Base-by-base conservation (phyloP, 345 rosid species). In the Camelina sativa region DNA sequence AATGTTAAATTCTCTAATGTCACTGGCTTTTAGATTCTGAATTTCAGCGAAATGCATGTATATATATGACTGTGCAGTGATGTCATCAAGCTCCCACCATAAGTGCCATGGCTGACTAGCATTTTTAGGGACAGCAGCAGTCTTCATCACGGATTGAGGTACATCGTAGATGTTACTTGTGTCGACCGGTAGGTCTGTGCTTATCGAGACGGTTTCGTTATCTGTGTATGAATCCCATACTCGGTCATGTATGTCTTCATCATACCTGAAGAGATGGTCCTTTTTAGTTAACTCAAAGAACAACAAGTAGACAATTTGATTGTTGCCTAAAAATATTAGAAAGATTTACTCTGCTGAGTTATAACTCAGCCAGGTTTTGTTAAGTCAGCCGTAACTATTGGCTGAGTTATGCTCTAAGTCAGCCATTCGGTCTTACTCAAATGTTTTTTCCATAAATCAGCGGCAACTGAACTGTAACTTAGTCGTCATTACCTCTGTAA, bases 1-100 rank as follows among this genome's bases (percentile, higher is more conserved):
- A 38, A 83, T 80, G 71, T 66, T 77, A 54, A 80, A 69, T 65
- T 66, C 70, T 43, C 88, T 70, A 3, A 59, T 51, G 16, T 84
- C 81, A 51, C 60, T 58, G 10, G 34, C 28, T 5, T 23, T 15
- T 2, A 64, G 79, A 62, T 53, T 8, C 65, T 50, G 58, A 13
- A 86, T 54, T 62, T 84, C 88, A 3, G 86, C 83, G 1, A 86
- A 86, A 66, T 86, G 86, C 80, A 85, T 62, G 69, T 70, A 83
- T 25, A 75, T 11, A 75, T 81, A 85, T 28, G 76, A 53, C 1
- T 65, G 40, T 1, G 23, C n/a, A 11, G 4, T 53, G 0, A 8
- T n/a, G 20, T 79, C 2, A 0, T n/a, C 13, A 0, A 20, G 34
- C 15, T 8, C 12, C 41, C 62, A 53, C 25, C 2, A 1, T 7